Percentiles rank a stretch among this genome's conserved stretches.
Conservation (phyloP, 345 rosid genomes). For the Mangifera indica region DNA sequence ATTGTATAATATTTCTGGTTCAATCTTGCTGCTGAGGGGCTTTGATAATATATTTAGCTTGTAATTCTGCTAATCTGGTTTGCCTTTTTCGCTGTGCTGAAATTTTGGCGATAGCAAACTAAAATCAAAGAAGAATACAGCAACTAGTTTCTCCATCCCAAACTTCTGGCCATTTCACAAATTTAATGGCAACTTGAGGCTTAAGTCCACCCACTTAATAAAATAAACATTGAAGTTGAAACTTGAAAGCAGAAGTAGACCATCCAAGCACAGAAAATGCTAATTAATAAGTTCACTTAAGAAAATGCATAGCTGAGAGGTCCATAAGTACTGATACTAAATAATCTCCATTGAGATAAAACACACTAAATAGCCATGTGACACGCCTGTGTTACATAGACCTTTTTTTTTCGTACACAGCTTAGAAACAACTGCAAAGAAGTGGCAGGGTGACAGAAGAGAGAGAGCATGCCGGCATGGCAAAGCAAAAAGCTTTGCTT, state of each 20-base stretch:
- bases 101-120: too few relatives aligned
- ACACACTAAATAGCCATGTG: neutral
- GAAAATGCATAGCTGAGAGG: neutral
- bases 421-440: neutral
- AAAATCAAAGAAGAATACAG: too few relatives aligned
- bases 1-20: neutral
- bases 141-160: too few relatives aligned
- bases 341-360: neutral
- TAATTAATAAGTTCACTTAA: neutral
- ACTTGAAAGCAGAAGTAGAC: neutral
- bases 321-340: neutral
- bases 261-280: too few relatives aligned
- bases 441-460: slow-evolving; percentile 67
- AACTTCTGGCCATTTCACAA: neutral
- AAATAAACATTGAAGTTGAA: neutral
- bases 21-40: neutral
- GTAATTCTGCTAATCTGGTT: neutral
- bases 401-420: neutral
- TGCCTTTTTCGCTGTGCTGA: neutral
- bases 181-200: neutral
- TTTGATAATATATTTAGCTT: neutral
- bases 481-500: slow-evolving; percentile 14
- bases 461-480: slow-evolving; percentile 53
- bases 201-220: neutral
- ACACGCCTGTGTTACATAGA: neutral